These are phyloP conservation scores for Yamadazyma paraphyllophila DNA, from an alignment of 805 yeast species.

Conservation along the genomic window DNA sequence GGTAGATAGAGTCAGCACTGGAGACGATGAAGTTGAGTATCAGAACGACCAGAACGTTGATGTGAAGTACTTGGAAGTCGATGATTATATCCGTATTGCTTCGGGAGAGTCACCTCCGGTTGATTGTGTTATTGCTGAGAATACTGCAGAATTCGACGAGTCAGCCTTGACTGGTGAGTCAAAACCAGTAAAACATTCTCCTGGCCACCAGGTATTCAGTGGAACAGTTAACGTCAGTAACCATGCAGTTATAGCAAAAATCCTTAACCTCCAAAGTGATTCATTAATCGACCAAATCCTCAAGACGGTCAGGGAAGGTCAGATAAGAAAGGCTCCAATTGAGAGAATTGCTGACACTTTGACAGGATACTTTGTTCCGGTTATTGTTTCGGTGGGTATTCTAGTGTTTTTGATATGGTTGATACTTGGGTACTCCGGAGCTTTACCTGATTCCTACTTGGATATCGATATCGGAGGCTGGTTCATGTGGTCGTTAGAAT, in stretches of 20 bases:
- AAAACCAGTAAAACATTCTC: constrained; percentile 51
- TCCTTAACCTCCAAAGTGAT: constrained; percentile 58
- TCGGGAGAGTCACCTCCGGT: constrained; percentile 62
- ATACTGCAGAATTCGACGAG: constrained; percentile 53
- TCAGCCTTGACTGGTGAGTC: constrained; percentile 65
- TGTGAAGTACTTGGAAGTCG: constrained; percentile 48
- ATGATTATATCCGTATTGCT: constrained; percentile 46
- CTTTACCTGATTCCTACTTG: constrained; percentile 52
- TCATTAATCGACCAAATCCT: constrained; percentile 71
- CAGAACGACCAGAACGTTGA: constrained; percentile 25
- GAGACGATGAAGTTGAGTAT: constrained; percentile 21
- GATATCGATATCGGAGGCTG: constrained; percentile 72
- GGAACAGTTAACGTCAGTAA: constrained; percentile 70
- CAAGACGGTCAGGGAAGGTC: constrained; percentile 69
- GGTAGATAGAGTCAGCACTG: constrained; percentile 22
- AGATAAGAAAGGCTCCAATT: constrained; percentile 68
- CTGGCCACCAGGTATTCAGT: constrained; percentile 68
- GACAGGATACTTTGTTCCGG: constrained; percentile 73
- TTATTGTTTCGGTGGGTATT: constrained; percentile 59
- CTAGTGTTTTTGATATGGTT: constrained; percentile 72
- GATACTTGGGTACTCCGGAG: constrained; percentile 51
- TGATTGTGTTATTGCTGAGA: constrained; percentile 52
- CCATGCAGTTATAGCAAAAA: constrained; percentile 50
- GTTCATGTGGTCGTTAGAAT: constrained; percentile 74
- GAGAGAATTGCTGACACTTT: constrained; percentile 66